phyloP scores from a whole-genome alignment of 179 eudicot species.

The Actinidia chinensis region DNA sequence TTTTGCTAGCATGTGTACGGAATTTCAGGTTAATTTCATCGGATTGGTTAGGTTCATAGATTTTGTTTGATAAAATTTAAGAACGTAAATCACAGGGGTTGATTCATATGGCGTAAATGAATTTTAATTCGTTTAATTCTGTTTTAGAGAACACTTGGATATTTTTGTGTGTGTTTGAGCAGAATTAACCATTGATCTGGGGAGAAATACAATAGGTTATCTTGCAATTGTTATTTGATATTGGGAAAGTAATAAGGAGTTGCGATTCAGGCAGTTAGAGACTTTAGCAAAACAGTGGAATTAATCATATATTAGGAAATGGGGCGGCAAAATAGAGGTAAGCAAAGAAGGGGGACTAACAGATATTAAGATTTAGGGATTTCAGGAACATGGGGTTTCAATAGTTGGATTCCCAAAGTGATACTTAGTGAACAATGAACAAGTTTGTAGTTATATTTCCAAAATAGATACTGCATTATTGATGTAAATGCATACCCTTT shows the following conservation, averaged over 20 bases:
- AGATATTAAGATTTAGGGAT: no score
- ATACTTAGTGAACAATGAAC: not conserved
- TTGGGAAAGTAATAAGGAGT: no score
- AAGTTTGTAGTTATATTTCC: no score
- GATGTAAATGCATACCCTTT: no score
- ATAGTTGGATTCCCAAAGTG: not conserved
- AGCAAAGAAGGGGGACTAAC: not conserved
- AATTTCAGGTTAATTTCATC: not conserved
- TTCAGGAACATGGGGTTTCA: not conserved
- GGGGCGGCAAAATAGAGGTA: not conserved
- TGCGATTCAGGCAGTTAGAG: no score
- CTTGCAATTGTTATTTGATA: no score
- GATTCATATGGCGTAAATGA: not conserved
- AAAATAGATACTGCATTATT: no score
- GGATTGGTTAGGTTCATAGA: constrained; percentile 3
- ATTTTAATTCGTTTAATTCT: no score
- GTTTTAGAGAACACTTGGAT: not conserved
- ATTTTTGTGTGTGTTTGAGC: not conserved
- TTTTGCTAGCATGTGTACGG: not conserved
- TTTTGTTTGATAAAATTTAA: not conserved
- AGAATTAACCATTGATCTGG: not conserved
- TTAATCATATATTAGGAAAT: not conserved
- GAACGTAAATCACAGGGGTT: not conserved
- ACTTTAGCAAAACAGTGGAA: not conserved
- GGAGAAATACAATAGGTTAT: not conserved